A percentile compares a stretch with the other conserved stretches of the same genome.
Evolutionary conservation across 371 early-diverging fungal genomes (phyloP).

Genomic region (Enteropsectra breve): DNA sequence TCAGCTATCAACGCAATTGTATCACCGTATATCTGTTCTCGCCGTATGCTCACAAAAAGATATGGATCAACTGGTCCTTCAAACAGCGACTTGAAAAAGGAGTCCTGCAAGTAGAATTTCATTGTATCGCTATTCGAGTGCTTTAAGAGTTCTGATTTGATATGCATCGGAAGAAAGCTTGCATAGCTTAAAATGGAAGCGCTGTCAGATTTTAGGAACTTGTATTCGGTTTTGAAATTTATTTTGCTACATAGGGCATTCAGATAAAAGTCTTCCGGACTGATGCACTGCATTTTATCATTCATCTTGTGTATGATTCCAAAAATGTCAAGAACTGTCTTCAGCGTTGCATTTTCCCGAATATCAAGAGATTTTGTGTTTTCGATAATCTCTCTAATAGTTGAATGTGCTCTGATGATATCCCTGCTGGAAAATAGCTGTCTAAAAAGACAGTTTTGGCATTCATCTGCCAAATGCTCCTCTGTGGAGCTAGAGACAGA

Average conservation of each 20-base stretch:
- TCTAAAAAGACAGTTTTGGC: conserved; percentile 30
- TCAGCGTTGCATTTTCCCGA: conserved; percentile 40
- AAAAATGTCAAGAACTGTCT: conserved; percentile 48
- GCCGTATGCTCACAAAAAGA: conserved; percentile 47
- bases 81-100: conserved; percentile 60
- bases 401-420: conserved; percentile 40
- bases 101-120: conserved; percentile 57
- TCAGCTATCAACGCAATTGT: conserved; percentile 47
- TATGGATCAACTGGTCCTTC: conserved; percentile 59
- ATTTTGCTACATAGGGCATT: conserved; percentile 40
- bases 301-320: conserved; percentile 46
- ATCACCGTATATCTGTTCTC: conserved; percentile 55
- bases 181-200: conserved; percentile 50
- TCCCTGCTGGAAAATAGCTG: conserved; percentile 38
- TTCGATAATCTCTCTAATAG: conserved; percentile 35
- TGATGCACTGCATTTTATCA: conserved; percentile 31
- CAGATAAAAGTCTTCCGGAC: conserved; percentile 52
- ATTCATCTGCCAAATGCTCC: neutral
- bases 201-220: conserved; percentile 38
- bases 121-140: conserved; percentile 54
- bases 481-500: neutral
- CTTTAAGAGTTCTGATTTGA: conserved; percentile 58
- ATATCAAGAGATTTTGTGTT: conserved; percentile 25
- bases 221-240: conserved; percentile 56
- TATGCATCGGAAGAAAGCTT: conserved; percentile 55